A percentile compares a stretch with the other conserved stretches of the same genome.
These are phyloP conservation scores for Kodamaea sp. DNA, from an alignment of 1,139 yeast species.

Conservation along the genomic window DNA sequence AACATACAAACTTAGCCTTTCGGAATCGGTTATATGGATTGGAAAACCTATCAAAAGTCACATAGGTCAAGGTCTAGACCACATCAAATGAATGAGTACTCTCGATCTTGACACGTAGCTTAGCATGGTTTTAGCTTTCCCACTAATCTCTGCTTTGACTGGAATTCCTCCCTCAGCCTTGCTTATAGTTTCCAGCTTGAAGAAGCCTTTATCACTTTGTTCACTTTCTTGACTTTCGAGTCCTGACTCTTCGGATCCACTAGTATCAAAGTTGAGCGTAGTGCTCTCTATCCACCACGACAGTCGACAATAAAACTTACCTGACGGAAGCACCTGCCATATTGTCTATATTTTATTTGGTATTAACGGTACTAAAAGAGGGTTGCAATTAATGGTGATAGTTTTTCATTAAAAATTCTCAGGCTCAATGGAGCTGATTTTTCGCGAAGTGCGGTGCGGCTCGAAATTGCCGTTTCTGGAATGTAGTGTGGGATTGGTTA, in stretches of 20 bases:
- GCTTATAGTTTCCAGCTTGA: too few relatives aligned
- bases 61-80: too few relatives aligned
- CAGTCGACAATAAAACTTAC: conserved; percentile 56
- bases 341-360: conserved; percentile 41
- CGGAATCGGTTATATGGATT: background rate
- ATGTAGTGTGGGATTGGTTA: too few relatives aligned
- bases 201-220: too few relatives aligned
- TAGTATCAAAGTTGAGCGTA: conserved; percentile 4
- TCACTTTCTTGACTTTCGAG: too few relatives aligned
- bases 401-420: background rate
- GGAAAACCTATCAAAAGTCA: too few relatives aligned
- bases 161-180: too few relatives aligned
- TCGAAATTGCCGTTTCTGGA: too few relatives aligned
- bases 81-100: background rate
- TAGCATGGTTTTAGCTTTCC: too few relatives aligned
- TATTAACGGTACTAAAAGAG: conserved; percentile 18
- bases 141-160: too few relatives aligned
- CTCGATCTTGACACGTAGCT: too few relatives aligned
- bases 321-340: conserved; percentile 99
- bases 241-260: background rate
- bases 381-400: conserved; percentile 4
- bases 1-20: conserved; percentile 3
- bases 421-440: background rate
- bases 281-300: conserved; percentile 35
- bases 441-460: background rate